Percentiles rank a stretch among this genome's conserved stretches.
These are phyloP conservation scores for Gypsophila paniculata DNA, from an alignment of 179 eudicot genomes.

Conservation along the genomic window DNA sequence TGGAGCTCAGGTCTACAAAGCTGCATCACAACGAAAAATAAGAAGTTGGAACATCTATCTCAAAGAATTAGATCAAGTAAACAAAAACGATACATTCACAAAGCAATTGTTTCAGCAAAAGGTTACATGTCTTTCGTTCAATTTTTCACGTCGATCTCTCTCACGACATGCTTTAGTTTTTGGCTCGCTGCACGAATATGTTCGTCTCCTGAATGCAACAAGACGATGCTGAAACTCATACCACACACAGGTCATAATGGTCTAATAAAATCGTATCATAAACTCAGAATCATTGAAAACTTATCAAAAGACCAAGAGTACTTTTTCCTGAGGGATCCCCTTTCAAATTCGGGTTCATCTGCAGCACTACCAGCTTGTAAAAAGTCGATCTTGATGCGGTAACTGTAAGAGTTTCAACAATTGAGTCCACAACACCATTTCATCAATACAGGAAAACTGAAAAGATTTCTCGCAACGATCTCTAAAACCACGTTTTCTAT, in stretches of 20 bases:
- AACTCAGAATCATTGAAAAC: neutral
- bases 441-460: no score
- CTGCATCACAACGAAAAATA: conserved; percentile 36
- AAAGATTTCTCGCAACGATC: no score
- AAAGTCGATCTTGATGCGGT: conserved; percentile 36
- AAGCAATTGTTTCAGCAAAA: neutral
- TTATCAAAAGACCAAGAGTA: neutral
- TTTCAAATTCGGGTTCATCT: conserved; percentile 32
- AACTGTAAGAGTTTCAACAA: conserved; percentile 25
- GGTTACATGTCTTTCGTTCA: conserved; percentile 67
- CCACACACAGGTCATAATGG: neutral
- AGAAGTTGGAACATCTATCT: neutral
- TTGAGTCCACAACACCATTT: neutral
- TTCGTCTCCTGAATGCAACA: conserved; percentile 50
- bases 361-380: conserved; percentile 28
- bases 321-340: conserved; percentile 31
- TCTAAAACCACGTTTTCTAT: no score
- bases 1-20: conserved; percentile 60
- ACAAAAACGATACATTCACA: neutral
- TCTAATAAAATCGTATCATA: neutral
- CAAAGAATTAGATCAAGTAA: neutral
- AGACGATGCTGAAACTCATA: conserved; percentile 11
- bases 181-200: conserved; percentile 38
- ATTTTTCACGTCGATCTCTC: conserved; percentile 69
- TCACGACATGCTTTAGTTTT: conserved; percentile 81